Evolutionary conservation across 1,284 basidiomycete genomes (phyloP), one percentile per base, ranked within the genome.

Genomic region (Serendipita sp.): DNA sequence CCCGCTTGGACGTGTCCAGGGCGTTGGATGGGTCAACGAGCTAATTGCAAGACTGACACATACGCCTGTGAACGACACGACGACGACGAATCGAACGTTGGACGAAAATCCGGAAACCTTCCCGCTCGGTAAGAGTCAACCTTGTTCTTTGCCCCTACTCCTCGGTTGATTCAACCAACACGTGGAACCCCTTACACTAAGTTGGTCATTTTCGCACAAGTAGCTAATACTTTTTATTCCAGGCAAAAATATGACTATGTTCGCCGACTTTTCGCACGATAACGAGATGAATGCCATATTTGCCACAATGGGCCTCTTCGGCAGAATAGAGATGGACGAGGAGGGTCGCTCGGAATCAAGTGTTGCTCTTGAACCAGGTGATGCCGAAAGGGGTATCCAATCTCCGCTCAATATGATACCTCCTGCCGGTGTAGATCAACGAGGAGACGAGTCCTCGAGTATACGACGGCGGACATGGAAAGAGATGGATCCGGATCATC

Each of bases 21-120:
- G 69, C 26, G 72, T 74, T 4, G 76, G 76, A 6, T 78, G 71
- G 66, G 69, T 76, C 35, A 75, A 74, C 64, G 77, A 77, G 67
- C 71, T 78, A 1, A 64, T 77, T 2, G 74, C 75, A 6, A 69
- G 77, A 22, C 66, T 78, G 8, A 74, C 70, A 3, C 72, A 72
- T 45, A 66, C 68, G 3, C 67, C 64, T 0, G 70, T 70, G 0
- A 34, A 61, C 2, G 73, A 76, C 60, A 34, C 63, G 8, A 74
- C 76, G 0, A 72, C 69, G 5, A 71, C 72, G 13, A 78, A 77
- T 65, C 64, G 67, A 15, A 77, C 77, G 2, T 69, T 78, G 4
- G 72, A 74, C 63, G 61, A 61, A 2, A 65, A 72, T 44, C 65
- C 69, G 2, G 44, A 61, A 1, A 73, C 72, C 0, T 78, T 78